Percentiles rank a stretch among this genome's conserved stretches.
These are phyloP conservation scores for Botrytis medusae DNA, from an alignment of 2,329 filamentous ascomycete genomes.

Conservation along the genomic window DNA sequence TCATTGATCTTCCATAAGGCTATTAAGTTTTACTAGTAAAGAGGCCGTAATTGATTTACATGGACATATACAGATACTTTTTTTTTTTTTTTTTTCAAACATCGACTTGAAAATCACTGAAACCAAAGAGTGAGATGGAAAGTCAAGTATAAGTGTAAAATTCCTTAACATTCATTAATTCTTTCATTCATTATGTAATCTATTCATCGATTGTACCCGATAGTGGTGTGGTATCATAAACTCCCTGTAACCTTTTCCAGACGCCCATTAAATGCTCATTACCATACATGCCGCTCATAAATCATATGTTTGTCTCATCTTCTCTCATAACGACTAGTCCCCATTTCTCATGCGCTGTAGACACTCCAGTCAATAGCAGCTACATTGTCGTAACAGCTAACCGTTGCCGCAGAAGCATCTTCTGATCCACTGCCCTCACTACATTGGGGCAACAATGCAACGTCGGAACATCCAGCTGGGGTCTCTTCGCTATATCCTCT, in stretches of 20 bases:
- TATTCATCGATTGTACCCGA: constrained; percentile 15
- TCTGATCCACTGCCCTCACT: constrained; percentile 42
- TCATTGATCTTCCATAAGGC: not conserved
- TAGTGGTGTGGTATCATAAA: constrained; percentile 11
- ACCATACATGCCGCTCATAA: not conserved
- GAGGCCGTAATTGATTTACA: not conserved
- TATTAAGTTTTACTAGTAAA: not conserved
- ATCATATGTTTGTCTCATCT: not conserved
- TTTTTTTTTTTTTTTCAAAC: not conserved
- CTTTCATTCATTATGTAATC: constrained; percentile 3
- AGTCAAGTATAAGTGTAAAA: not conserved
- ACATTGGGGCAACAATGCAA: constrained; percentile 49
- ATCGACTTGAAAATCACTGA: not conserved
- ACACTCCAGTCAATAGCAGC: constrained; percentile 43
- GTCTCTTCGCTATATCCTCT: constrained; percentile 43
- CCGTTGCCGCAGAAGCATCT: constrained; percentile 44
- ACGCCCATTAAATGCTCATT: constrained; percentile 8
- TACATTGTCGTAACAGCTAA: constrained; percentile 46
- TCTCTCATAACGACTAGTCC: not conserved
- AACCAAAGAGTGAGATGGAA: not conserved
- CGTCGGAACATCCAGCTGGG: constrained; percentile 45
- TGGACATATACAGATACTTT: not conserved
- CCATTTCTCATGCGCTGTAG: constrained; percentile 28
- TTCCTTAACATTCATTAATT: not conserved
- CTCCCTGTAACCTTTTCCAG: not conserved